A percentile compares a stretch with the other conserved stretches of the same genome.
phyloP scores from a whole-genome alignment of 2,329 filamentous ascomycete species.

The Aspergillus oerlinghausenensis region DNA sequence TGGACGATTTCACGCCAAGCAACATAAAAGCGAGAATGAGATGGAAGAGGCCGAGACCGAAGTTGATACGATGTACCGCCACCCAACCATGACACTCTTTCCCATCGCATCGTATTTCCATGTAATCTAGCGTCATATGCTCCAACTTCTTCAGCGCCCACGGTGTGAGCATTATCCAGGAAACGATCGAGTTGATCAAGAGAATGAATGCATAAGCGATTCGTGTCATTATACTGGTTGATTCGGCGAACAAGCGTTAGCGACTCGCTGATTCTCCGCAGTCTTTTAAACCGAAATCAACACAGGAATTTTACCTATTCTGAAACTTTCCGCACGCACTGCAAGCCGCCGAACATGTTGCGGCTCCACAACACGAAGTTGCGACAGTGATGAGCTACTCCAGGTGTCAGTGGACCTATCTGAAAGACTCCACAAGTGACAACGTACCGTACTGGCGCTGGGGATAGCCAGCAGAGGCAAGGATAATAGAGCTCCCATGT shows the following conservation, averaged over 20 bases:
- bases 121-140: constrained; percentile 87
- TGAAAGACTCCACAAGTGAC: constrained; percentile 4
- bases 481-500: constrained; percentile 88
- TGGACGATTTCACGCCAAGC: constrained; percentile 80
- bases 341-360: constrained; percentile 93
- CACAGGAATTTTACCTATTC: constrained; percentile 63
- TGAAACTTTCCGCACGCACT: constrained; percentile 95
- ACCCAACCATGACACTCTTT: constrained; percentile 93
- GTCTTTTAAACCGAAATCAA: constrained; percentile 2
- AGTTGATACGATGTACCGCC: constrained; percentile 96
- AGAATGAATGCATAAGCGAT: constrained; percentile 95
- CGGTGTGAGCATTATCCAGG: constrained; percentile 98
- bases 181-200: constrained; percentile 90
- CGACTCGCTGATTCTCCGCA: constrained; percentile 1
- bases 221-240: constrained; percentile 79
- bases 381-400: constrained; percentile 67
- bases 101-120: constrained; percentile 87
- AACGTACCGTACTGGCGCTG: constrained; percentile 74
- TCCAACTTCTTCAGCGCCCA: constrained; percentile 97
- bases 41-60: constrained; percentile 92
- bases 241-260: constrained; percentile 17
- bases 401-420: constrained; percentile 10
- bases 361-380: constrained; percentile 92
- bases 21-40: constrained; percentile 78
- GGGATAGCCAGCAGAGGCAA: constrained; percentile 85